phyloP scores from a whole-genome alignment of 2,329 filamentous ascomycete genomes.

The Fusarium neocosmosporiellum region DNA sequence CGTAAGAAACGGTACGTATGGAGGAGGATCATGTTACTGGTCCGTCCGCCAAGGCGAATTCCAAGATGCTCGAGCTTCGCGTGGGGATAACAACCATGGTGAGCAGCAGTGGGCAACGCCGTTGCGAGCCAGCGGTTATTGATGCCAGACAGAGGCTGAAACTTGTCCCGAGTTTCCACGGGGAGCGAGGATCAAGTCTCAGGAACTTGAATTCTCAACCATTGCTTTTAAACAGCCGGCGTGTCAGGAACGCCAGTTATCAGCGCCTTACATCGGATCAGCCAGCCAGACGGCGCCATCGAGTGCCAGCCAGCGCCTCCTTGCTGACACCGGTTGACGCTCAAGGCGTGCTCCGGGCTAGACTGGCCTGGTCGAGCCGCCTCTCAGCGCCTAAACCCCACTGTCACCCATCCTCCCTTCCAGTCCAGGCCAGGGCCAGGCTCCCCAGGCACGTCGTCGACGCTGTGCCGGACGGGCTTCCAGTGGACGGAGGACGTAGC shows the following conservation, averaged over 20 bases:
- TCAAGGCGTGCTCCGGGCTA: slow-evolving; percentile 15
- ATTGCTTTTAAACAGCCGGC: slow-evolving; percentile 22
- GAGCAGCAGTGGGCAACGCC: not conserved
- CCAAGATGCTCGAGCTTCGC: not conserved
- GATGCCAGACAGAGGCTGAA: slow-evolving; percentile 28
- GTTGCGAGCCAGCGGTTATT: slow-evolving; percentile 5
- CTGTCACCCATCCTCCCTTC: slow-evolving; percentile 11
- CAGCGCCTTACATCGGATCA: slow-evolving; percentile 13
- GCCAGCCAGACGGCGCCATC: slow-evolving; percentile 17
- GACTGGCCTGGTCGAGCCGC: slow-evolving; percentile 32
- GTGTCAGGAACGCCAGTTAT: slow-evolving; percentile 17
- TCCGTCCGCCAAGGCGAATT: slow-evolving; percentile 11
- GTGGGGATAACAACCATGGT: not conserved
- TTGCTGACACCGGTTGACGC: slow-evolving; percentile 7
- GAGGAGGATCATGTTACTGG: not conserved
- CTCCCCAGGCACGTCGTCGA: slow-evolving; percentile 15
- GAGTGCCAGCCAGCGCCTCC: slow-evolving; percentile 26
- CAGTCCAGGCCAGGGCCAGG: not conserved
- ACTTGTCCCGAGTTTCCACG: slow-evolving; percentile 25
- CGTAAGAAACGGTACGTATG: not conserved
- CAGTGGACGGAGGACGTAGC: slow-evolving; percentile 12
- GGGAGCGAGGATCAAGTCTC: slow-evolving; percentile 22
- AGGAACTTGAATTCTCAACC: slow-evolving; percentile 6
- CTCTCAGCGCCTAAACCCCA: slow-evolving; percentile 30
- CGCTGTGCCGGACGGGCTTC: slow-evolving; percentile 6